Evolutionary conservation across 805 yeast species (phyloP).

Genomic region (Metschnikowia reukaufii): DNA sequence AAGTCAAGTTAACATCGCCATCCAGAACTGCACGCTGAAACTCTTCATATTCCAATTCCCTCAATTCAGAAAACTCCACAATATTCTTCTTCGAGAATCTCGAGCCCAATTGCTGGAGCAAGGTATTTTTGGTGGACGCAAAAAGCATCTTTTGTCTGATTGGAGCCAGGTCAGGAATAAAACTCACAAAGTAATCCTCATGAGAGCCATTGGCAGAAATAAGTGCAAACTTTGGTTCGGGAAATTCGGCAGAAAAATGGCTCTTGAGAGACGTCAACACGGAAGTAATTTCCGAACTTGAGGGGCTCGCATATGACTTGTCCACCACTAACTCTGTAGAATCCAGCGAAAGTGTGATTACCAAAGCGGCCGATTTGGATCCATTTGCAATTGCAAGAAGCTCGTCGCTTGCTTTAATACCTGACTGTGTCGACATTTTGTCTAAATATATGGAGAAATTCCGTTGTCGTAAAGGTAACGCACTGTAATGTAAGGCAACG

Average conservation of each 20-base stretch:
- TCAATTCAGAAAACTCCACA: conserved; percentile 54
- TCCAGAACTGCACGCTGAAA: conserved; percentile 31
- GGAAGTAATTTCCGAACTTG: conserved; percentile 13
- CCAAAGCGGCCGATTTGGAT: conserved; percentile 30
- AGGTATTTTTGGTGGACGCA: conserved; percentile 82
- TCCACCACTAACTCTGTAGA: conserved; percentile 36
- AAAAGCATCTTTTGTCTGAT: conserved; percentile 89
- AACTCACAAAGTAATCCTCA: conserved; percentile 61
- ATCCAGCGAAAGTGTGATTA: conserved; percentile 35
- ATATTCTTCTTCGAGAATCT: conserved; percentile 44
- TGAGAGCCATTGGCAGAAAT: conserved; percentile 18
- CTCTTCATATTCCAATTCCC: conserved; percentile 52
- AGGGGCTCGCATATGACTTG: conserved; percentile 17
- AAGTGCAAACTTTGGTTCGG: conserved; percentile 39
- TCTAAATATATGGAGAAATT: neutral
- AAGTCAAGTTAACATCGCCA: conserved; percentile 39
- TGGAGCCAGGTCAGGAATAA: conserved; percentile 82
- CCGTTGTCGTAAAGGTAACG: neutral
- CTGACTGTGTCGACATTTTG: conserved; percentile 45
- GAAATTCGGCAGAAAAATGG: conserved; percentile 27
- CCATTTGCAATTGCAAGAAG: conserved; percentile 47
- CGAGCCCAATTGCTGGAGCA: conserved; percentile 73
- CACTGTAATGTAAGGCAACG: conserved; percentile 4
- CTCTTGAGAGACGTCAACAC: conserved; percentile 24
- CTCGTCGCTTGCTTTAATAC: conserved; percentile 40